Base-by-base conservation (phyloP, 129 eudicot species). In the Chrysanthemum seticuspe region DNA sequence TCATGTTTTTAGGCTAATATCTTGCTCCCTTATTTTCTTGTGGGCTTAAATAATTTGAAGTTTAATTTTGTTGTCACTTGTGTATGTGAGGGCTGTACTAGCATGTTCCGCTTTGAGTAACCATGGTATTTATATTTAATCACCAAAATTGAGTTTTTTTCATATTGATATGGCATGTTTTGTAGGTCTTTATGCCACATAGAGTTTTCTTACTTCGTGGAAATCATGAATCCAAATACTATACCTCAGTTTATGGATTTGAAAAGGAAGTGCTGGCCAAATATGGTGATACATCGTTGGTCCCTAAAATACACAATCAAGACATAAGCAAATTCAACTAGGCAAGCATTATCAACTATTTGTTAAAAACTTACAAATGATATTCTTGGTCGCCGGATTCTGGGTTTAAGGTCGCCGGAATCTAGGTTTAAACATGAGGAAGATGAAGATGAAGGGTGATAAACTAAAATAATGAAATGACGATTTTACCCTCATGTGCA, bases 201-300 rank as follows among this genome's bases (percentile, higher is more conserved):
- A 94, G 97, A 80, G 99, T 94, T 19, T 94, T 72, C 75, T 80
- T 94, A 19, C 96, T 94, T 64, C 99, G 99, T 29, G 99, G 99
- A 67, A 94, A 94, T 78, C 99, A 94, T 36, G 99, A 94, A 74
- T 94, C 99, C 2, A 94, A 90, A 64, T 94, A 94, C 61, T 94
- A 97, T 60, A 94, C 99, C 6, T 81, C 97, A 10, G 99, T 90
- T 10, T 94, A 94, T 69, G 99, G 99, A 47, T 94, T 94, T 75
- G 99, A 94, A 78, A 84, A 80, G 59, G 99, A 94, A 86, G 99
- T 94, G 15, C 61, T 77, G 67, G 76, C 85, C 16, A 94, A 94
- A 70, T 94, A 94, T 13, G 97, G 89, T 48, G 99, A 87, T 52
- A 70, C n/a, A n/a, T n/a, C n/a, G n/a, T n/a, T n/a, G n/a, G n/a